phyloP scores from a whole-genome alignment of 1,139 yeast species.

The Trichomonascaceae sp. region DNA sequence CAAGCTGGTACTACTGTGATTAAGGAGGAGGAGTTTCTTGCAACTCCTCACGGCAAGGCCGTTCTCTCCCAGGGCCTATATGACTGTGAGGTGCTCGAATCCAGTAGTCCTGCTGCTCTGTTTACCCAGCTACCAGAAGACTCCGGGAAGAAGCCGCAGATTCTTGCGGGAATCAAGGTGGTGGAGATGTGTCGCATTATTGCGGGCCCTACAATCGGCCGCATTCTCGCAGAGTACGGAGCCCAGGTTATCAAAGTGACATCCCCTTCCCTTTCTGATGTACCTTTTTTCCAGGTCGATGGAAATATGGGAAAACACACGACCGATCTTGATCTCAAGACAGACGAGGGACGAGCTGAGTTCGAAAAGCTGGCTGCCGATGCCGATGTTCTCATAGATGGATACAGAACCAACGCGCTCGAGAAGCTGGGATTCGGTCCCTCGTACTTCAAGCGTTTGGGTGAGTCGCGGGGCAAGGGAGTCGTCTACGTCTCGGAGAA shows the following conservation, averaged over 20 bases:
- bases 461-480: conserved; percentile 22
- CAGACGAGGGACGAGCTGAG: conserved; percentile 15
- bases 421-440: conserved; percentile 25
- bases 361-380: conserved; percentile 22
- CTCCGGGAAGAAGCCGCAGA: conserved; percentile 13
- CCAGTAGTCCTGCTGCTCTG: conserved; percentile 18
- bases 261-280: conserved; percentile 22
- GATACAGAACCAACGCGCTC: conserved; percentile 24
- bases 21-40: conserved; percentile 20
- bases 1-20: conserved; percentile 28
- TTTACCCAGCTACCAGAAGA: too few relatives aligned
- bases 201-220: conserved; percentile 26
- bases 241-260: conserved; percentile 26
- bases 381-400: conserved; percentile 25
- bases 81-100: conserved; percentile 18
- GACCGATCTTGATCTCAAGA: conserved; percentile 22
- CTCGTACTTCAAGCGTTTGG: conserved; percentile 16
- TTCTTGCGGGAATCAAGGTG: conserved; percentile 24
- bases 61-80: conserved; percentile 18
- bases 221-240: conserved; percentile 26
- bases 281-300: conserved; percentile 26
- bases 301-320: conserved; percentile 27
- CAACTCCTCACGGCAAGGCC: conserved; percentile 23
- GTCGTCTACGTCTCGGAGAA: conserved; percentile 26
- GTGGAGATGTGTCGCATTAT: conserved; percentile 26